Evolutionary conservation across 78 protist species (phyloP), one percentile per base, ranked within the genome.

Genomic region (Dictyostelium firmibasis): DNA sequence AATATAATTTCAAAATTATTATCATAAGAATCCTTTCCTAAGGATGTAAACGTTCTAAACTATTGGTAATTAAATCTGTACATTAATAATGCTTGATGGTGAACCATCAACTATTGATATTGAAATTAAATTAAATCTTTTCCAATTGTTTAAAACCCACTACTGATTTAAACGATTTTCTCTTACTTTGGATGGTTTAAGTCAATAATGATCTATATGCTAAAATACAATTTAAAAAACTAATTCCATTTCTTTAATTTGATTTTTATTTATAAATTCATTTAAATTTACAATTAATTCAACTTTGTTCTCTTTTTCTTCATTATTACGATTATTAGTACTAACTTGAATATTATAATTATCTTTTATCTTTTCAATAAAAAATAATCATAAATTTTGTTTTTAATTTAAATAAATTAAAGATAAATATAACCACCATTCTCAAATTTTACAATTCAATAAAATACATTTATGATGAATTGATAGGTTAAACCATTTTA

Each of bases 401-500:
- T 81, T 81, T 14, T 20, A 25, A n/a, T 36, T 23, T 36, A 84
- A 41, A 84, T 67, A 84, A 14, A 43, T 29, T 43, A 84, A 20
- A 27, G 86, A 57, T 18, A 88, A 36, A 38, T 78, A 64, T 4
- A 88, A 44, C 93, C 93, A 88, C 93, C 93, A 88, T 64, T 88
- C 93, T 86, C 93, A 88, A 13, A 88, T 70, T 29, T 25, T 60
- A 36, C 35, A 16, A 43, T 50, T 78, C 0, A 41, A 2, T 1
- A 74, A 3, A 5, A 88, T 11, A 11, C 50, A 43, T 27, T 69
- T 3, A 14, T 88, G 93, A 67, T 76, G 33, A 76, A 76, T n/a
- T 20, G 38, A 4, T 23, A 14, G 5, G 13, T n/a, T 25, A 7
- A 3, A n/a, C 31, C 57, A 16, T 41, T n/a, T n/a, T n/a, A n/a